Evolutionary conservation across 257 asterid species (phyloP), one percentile per base, ranked within the genome.

Genomic region (Primulina huaijiensis): DNA sequence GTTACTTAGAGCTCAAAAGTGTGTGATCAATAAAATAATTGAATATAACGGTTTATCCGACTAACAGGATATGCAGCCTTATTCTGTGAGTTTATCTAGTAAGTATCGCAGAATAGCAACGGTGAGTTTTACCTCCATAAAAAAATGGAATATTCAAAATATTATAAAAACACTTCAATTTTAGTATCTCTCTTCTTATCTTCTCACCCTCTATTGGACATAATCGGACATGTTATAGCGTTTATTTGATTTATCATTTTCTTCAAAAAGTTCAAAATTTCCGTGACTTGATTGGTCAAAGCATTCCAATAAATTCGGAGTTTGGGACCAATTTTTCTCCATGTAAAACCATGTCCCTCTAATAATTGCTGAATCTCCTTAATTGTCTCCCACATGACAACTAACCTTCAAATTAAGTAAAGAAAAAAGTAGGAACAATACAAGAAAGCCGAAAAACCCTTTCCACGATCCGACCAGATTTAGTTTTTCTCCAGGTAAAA

Each of bases 281-380:
- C 31, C 17, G 23, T 60, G 57, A 16, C 46, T 27, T 65, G 55
- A 27, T 17, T 61, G 71, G 75, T 73, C 69, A 20, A 68, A 68
- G 4, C 25, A 40, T 62, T 19, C 64, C 68, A 19, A 0, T 10
- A 23, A 33, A 58, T 52, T 40, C 62, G 76, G 65, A 70, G 30
- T 60, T n/a, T 31, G 25, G 37, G 40, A 38, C 72, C 80, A 69
- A 37, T 29, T 38, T 38, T 8, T 38, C 16, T 38, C 50, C 3
- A 43, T 52, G 58, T 6, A 65, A 70, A 64, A 16, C 56, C 69
- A 33, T 57, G 46, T 25, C 65, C 82, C 85, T 64, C 66, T 62
- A 70, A 29, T 62, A 78, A 69, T 73, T 50, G 19, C 68, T 76
- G 82, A 73, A 70, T 71, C 72, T 17, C 86, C 83, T 82, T 76